Percentiles rank a stretch among this genome's conserved stretches.
These are phyloP conservation scores for Excoecaria agallocha DNA, from an alignment of 345 rosid species.

Conservation along the genomic window DNA sequence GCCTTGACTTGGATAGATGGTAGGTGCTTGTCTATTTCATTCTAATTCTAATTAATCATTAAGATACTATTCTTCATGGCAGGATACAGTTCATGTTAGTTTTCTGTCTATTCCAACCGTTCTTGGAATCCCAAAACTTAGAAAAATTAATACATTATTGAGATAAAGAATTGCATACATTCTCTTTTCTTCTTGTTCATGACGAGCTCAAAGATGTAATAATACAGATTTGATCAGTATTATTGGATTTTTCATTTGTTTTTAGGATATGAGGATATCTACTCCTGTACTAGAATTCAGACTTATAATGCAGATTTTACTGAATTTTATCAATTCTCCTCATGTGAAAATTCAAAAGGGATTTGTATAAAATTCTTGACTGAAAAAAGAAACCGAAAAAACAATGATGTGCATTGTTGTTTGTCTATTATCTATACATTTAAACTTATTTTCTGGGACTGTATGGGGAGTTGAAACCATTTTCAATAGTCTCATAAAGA, in stretches of 20 bases:
- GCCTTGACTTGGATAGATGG: conserved; percentile 7
- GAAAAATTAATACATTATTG: neutral
- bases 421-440: neutral
- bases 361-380: neutral
- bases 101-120: conserved; percentile 7
- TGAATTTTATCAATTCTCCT: neutral
- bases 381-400: neutral
- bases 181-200: no score
- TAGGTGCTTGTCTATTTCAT: conserved; percentile 29
- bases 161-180: neutral
- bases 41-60: neutral
- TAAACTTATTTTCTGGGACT: neutral
- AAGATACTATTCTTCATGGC: neutral
- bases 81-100: neutral
- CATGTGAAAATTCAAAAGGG: neutral
- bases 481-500: conserved; percentile 26
- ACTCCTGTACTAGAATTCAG: no score
- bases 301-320: no score
- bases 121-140: neutral
- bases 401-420: neutral
- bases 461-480: conserved; percentile 13
- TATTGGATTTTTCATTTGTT: no score
- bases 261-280: no score
- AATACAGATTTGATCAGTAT: no score
- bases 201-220: no score